Evolutionary conservation across 2,329 filamentous ascomycete genomes (phyloP).

Genomic region (Dothistroma pini): DNA sequence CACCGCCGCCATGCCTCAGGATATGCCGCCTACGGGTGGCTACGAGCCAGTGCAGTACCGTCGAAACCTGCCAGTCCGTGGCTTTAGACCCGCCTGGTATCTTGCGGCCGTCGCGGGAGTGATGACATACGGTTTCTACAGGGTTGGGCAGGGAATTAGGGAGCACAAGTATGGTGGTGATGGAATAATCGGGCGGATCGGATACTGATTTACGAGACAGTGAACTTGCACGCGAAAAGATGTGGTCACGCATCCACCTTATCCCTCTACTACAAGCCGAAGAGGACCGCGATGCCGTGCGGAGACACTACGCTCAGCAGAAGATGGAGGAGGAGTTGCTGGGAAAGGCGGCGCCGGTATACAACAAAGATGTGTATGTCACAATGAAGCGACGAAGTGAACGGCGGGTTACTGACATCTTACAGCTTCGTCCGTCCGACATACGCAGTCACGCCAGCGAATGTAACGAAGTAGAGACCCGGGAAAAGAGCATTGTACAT

Average conservation of each 20-base stretch:
- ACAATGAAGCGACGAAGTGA: not conserved
- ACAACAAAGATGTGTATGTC: conserved; percentile 80
- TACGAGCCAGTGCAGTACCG: conserved; percentile 98
- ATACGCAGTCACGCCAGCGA: conserved; percentile 65
- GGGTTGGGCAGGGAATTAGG: conserved; percentile 73
- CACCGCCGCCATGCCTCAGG: conserved; percentile 72
- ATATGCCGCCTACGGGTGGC: conserved; percentile 93
- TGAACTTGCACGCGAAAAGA: conserved; percentile 93
- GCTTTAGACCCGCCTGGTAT: conserved; percentile 79
- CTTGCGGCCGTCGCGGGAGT: conserved; percentile 71
- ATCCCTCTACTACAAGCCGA: conserved; percentile 93
- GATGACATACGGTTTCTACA: conserved; percentile 90
- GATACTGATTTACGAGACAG: conserved; percentile 46
- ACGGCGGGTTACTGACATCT: conserved; percentile 7
- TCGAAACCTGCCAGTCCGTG: conserved; percentile 88
- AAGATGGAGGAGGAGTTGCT: conserved; percentile 86
- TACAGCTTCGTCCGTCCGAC: conserved; percentile 76
- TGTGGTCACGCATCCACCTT: conserved; percentile 94
- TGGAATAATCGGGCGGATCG: not conserved
- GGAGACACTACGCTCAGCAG: conserved; percentile 80
- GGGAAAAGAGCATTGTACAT: conserved; percentile 1
- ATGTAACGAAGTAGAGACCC: conserved; percentile 52
- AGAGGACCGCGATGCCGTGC: conserved; percentile 91
- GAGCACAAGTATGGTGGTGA: conserved; percentile 71
- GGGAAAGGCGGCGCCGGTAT: conserved; percentile 78